phyloP scores from a whole-genome alignment of 805 yeast genomes.

The Kodamaea fukazawae region DNA sequence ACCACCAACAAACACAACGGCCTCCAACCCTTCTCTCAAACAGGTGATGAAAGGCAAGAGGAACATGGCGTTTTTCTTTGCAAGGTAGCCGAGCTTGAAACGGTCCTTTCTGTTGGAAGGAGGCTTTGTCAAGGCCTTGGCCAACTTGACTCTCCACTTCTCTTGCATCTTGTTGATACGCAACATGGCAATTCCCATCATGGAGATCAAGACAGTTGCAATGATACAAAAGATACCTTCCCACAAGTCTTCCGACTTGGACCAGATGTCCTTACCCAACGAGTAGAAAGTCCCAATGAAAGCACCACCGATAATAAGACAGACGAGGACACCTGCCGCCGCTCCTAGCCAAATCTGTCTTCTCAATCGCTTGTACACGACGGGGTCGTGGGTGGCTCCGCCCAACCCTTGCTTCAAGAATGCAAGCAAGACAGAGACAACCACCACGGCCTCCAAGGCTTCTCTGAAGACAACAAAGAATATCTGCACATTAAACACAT shows the following conservation, averaged over 20 bases:
- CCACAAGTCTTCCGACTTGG: conserved; percentile 89
- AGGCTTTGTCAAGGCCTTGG: conserved; percentile 67
- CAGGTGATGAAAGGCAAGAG: conserved; percentile 25
- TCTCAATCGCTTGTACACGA: conserved; percentile 58
- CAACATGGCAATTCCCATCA: conserved; percentile 96
- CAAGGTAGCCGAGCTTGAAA: conserved; percentile 34
- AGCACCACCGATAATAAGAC: conserved; percentile 85
- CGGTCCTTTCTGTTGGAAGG: conserved; percentile 51
- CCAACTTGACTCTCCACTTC: conserved; percentile 95
- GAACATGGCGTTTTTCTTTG: conserved; percentile 28
- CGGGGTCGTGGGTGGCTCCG: conserved; percentile 42
- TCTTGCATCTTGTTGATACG: conserved; percentile 94
- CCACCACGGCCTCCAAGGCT: conserved; percentile 86
- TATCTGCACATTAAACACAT: conserved; percentile 69
- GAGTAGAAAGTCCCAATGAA: conserved; percentile 92
- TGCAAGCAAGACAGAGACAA: conserved; percentile 87
- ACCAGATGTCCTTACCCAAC: conserved; percentile 79
- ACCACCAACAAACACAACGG: conserved; percentile 46
- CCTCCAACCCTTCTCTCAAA: conserved; percentile 31
- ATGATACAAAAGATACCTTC: conserved; percentile 92
- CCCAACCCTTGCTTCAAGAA: conserved; percentile 89
- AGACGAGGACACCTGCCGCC: conserved; percentile 64
- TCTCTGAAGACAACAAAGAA: conserved; percentile 94
- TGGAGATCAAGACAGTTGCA: conserved; percentile 83
- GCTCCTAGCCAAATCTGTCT: conserved; percentile 89